Conservation (phyloP, 2,329 filamentous ascomycete species). For the Botrytis hyacinthi region DNA sequence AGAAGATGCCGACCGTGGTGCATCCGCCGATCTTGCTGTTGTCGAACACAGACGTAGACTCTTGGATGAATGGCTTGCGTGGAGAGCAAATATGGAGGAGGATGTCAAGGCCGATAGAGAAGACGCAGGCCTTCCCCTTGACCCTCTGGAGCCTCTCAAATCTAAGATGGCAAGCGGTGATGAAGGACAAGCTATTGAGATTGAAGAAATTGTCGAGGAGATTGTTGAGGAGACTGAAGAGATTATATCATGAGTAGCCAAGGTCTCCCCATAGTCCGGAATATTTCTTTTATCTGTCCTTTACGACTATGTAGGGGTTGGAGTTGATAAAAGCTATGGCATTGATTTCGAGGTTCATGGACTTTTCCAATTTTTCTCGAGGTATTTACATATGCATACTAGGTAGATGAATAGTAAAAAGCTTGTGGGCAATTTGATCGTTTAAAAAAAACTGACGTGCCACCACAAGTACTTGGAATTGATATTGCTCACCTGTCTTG, state of each 20-base stretch:
- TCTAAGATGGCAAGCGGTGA: constrained; percentile 49
- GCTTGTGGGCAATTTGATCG: neutral
- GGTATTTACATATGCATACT: constrained; percentile 20
- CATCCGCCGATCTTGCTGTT: constrained; percentile 89
- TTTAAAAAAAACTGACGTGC: neutral
- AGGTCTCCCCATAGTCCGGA: neutral
- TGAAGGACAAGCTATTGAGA: constrained; percentile 70
- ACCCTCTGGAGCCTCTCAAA: constrained; percentile 61
- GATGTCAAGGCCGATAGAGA: constrained; percentile 71
- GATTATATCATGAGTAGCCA: constrained; percentile 42
- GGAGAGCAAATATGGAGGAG: constrained; percentile 71
- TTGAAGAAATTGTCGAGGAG: constrained; percentile 84
- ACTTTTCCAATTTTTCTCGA: constrained; percentile 4
- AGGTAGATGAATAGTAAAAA: constrained; percentile 21
- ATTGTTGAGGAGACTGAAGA: constrained; percentile 85
- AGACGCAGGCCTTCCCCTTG: constrained; percentile 62
- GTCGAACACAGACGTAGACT: constrained; percentile 80
- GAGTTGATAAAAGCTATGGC: constrained; percentile 22
- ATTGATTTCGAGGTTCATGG: constrained; percentile 20
- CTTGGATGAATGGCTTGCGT: constrained; percentile 85
- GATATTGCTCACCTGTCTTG: neutral
- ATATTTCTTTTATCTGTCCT: constrained; percentile 16
- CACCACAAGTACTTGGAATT: neutral
- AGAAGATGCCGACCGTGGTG: constrained; percentile 89
- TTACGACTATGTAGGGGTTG: constrained; percentile 20